phyloP scores from a whole-genome alignment of 1,284 basidiomycete species.

The Ustilago trichophora region DNA sequence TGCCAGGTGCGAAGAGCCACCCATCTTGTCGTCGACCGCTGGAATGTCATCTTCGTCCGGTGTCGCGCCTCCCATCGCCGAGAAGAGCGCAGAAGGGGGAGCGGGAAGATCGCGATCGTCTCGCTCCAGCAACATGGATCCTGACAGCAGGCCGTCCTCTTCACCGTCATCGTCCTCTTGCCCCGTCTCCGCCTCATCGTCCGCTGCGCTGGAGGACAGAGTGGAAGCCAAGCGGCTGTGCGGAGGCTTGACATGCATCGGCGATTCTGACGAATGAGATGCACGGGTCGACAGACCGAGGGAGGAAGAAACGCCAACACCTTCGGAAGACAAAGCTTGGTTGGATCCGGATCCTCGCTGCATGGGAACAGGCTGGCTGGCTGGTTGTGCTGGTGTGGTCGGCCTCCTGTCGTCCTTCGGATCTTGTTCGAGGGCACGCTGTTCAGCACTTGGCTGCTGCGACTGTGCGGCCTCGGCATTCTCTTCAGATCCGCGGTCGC shows the following conservation, averaged over 20 bases:
- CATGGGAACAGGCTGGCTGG: conserved; percentile 1
- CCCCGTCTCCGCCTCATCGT: conserved; percentile 24
- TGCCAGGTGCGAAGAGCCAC: conserved; percentile 38
- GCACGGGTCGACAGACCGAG: conserved; percentile 8
- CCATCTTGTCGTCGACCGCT: conserved; percentile 53
- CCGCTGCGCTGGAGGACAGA: conserved; percentile 21
- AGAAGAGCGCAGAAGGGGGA: conserved; percentile 36
- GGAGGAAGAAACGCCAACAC: conserved; percentile 2
- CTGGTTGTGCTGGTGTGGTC: background rate
- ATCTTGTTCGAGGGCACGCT: no score
- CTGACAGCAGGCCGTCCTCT: conserved; percentile 42
- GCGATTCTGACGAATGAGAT: conserved; percentile 11
- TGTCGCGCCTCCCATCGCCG: conserved; percentile 25
- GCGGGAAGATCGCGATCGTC: conserved; percentile 44
- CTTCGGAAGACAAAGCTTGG: conserved; percentile 15
- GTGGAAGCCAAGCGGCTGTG: conserved; percentile 29
- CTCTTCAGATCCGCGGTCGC: conserved; percentile 50
- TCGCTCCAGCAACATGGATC: conserved; percentile 36
- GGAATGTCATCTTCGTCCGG: conserved; percentile 57
- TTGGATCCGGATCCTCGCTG: conserved; percentile 18
- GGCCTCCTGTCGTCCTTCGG: no score
- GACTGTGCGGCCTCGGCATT: conserved; percentile 58
- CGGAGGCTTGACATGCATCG: conserved; percentile 1
- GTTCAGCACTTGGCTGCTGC: no score
- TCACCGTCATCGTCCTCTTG: conserved; percentile 21